These are phyloP conservation scores for Sphagnum magellanicum DNA, from an alignment of 228 moss, liverwort and hornwort species.

Conservation along the genomic window DNA sequence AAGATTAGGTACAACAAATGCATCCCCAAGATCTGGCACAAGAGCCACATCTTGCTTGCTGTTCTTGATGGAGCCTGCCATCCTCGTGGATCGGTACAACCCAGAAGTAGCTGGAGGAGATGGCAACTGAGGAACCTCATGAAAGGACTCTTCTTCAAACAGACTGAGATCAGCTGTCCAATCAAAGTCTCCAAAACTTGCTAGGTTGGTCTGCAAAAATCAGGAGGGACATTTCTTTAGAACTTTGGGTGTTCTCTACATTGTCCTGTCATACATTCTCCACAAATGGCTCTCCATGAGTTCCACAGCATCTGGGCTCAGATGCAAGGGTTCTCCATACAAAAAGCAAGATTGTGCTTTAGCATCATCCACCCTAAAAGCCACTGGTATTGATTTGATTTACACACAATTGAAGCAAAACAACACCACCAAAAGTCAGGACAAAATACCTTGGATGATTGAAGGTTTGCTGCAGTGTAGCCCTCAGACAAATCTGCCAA, in stretches of 20 bases:
- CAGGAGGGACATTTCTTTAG: no score
- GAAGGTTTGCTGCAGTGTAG: constrained; percentile 54
- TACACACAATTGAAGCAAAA: no score
- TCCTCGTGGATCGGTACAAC: constrained; percentile 17
- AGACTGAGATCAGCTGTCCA: constrained; percentile 89
- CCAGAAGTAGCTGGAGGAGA: constrained; percentile 17
- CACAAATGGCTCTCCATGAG: no score
- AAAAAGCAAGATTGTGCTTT: no score
- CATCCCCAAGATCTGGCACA: constrained; percentile 37
- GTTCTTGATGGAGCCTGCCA: constrained; percentile 16
- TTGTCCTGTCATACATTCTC: no score
- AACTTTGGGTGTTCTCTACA: no score
- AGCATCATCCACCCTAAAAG: no score
- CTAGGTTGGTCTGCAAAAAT: constrained; percentile 56
- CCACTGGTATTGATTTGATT: no score
- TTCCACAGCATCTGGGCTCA: no score
- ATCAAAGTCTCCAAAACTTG: constrained; percentile 72
- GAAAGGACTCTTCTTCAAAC: constrained; percentile 68
- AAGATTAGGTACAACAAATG: constrained; percentile 50
- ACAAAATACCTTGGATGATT: no score
- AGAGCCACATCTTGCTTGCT: constrained; percentile 36
- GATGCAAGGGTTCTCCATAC: no score
- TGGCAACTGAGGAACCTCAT: constrained; percentile 52
- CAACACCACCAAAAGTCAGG: no score
- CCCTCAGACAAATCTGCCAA: constrained; percentile 64